These are phyloP conservation scores for Talaromyces stipitatus DNA, from an alignment of 495 filamentous ascomycete genomes.

Conservation along the genomic window DNA sequence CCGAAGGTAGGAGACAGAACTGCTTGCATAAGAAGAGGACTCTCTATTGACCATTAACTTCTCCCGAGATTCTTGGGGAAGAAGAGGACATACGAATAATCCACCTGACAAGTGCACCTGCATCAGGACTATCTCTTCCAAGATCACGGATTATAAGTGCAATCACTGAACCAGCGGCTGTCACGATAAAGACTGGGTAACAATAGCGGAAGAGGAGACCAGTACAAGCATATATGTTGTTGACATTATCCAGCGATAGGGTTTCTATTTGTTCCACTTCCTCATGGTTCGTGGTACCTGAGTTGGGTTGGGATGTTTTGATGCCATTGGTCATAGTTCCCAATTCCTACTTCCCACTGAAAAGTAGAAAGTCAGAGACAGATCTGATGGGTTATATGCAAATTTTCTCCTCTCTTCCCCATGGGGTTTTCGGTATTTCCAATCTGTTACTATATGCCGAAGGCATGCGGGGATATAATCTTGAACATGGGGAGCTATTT, in stretches of 20 bases:
- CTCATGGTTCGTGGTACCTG: background rate
- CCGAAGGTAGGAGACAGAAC: slow-evolving; percentile 47
- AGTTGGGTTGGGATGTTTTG: background rate
- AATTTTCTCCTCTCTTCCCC: background rate
- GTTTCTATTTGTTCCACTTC: background rate
- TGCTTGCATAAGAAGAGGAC: slow-evolving; percentile 46
- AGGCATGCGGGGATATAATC: background rate
- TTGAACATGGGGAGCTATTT: background rate
- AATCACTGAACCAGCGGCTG: slow-evolving; percentile 46
- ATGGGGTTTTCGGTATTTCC: background rate
- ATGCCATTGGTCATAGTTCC: background rate
- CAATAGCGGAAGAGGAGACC: slow-evolving; percentile 24
- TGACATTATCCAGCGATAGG: background rate
- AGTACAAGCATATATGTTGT: slow-evolving; percentile 17
- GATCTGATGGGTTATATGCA: background rate
- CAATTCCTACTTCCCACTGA: background rate
- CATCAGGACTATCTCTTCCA: slow-evolving; percentile 22
- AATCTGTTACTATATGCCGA: background rate
- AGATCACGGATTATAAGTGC: slow-evolving; percentile 47
- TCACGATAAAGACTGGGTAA: slow-evolving; percentile 48
- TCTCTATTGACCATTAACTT: slow-evolving; percentile 12
- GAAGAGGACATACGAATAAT: slow-evolving; percentile 37
- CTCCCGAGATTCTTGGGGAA: background rate
- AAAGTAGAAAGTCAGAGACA: background rate
- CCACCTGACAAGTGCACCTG: slow-evolving; percentile 39